Conservation (phyloP, 805 yeast species). For the Barnettozyma siamensis region DNA sequence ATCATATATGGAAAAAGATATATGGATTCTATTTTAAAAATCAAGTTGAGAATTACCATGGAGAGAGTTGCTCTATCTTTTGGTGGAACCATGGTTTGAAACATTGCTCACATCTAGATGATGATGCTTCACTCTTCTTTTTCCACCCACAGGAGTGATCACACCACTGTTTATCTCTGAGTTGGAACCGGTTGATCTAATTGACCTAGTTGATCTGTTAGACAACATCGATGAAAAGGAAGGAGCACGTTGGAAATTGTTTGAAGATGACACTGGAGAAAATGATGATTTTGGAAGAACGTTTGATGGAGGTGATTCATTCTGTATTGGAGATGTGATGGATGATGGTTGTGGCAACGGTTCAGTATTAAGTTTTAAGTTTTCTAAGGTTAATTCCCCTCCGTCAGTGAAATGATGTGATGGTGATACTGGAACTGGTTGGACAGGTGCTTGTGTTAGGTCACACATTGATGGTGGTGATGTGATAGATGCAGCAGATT, state of each 20-base stretch:
- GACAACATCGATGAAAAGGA: conserved; percentile 14
- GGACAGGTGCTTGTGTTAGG: not conserved
- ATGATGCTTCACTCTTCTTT: conserved; percentile 17
- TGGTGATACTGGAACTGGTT: not conserved
- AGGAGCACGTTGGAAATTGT: conserved; percentile 5
- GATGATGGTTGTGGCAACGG: not conserved
- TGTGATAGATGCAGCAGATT: not conserved
- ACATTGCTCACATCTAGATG: conserved; percentile 21
- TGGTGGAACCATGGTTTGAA: conserved; percentile 6
- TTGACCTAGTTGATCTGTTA: conserved; percentile 5
- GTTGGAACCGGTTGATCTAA: not conserved
- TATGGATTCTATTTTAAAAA: too few species aligned
- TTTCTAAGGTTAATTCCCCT: not conserved
- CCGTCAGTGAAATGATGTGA: not conserved
- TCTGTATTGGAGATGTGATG: not conserved
- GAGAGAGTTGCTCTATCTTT: not conserved
- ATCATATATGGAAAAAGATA: too few species aligned
- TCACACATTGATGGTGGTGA: not conserved
- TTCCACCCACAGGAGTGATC: conserved; percentile 5
- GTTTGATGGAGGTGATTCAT: not conserved
- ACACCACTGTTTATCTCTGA: conserved; percentile 4
- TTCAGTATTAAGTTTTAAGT: not conserved
- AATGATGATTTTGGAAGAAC: not conserved
- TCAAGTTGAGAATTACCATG: not conserved
- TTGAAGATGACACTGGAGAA: not conserved